phyloP scores from a whole-genome alignment of 306 rosid genomes.

The Glycine tomentella region DNA sequence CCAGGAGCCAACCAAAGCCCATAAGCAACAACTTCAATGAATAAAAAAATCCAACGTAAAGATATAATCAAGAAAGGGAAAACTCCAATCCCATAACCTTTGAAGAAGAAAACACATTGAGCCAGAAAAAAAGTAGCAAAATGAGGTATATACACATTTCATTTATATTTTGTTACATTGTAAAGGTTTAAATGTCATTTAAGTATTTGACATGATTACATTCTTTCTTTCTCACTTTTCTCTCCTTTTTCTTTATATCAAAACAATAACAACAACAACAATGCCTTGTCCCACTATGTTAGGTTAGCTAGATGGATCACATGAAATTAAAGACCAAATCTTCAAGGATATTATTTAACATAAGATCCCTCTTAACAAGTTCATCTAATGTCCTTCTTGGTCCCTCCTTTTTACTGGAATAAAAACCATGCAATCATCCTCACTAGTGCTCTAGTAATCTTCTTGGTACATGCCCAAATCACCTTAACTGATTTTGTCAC shows the following conservation, averaged over 20 bases:
- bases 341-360: background rate
- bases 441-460: background rate
- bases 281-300: background rate
- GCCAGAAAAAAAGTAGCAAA: background rate
- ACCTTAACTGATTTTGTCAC: background rate
- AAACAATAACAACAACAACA: background rate
- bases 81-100: conserved; percentile 22
- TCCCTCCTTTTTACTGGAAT: background rate
- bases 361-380: background rate
- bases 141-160: background rate
- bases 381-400: background rate
- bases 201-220: background rate
- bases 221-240: background rate
- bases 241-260: background rate
- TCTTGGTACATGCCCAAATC: background rate
- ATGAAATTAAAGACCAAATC: background rate
- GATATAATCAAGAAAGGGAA: conserved; percentile 32
- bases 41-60: conserved; percentile 39
- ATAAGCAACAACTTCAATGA: conserved; percentile 76
- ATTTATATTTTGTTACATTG: background rate
- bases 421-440: background rate
- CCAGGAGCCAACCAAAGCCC: conserved; percentile 98
- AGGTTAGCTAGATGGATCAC: background rate
- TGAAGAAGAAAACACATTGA: conserved; percentile 19
- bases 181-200: background rate